Percentiles rank a stretch among this genome's conserved stretches.
These are phyloP conservation scores for Colletotrichum gloeosporioides DNA, from an alignment of 2,329 filamentous ascomycete species.

Conservation along the genomic window DNA sequence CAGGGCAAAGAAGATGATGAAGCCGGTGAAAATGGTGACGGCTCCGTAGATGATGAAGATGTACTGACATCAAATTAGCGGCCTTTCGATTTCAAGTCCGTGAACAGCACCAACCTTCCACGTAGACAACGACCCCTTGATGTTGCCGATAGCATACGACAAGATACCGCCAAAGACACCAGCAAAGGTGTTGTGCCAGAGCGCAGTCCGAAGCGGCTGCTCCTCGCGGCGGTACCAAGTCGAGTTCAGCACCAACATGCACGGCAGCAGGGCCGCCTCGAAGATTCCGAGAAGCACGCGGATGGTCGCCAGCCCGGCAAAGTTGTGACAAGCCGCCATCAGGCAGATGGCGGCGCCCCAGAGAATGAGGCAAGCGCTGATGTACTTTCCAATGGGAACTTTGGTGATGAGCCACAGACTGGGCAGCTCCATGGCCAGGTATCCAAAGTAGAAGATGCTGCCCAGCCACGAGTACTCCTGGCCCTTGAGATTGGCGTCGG, in stretches of 20 bases:
- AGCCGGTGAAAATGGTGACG: constrained; percentile 62
- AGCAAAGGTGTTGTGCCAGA: constrained; percentile 60
- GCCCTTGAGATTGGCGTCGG: constrained; percentile 54
- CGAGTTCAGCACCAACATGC: constrained; percentile 52
- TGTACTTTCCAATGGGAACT: constrained; percentile 27
- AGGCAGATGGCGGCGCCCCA: constrained; percentile 41
- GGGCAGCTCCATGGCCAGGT: constrained; percentile 65
- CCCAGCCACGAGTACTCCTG: constrained; percentile 63
- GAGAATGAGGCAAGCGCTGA: constrained; percentile 35
- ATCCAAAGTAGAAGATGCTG: constrained; percentile 63
- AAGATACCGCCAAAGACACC: constrained; percentile 54
- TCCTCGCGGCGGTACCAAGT: constrained; percentile 57
- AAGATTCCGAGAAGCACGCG: constrained; percentile 26
- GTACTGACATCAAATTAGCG: constrained; percentile 37
- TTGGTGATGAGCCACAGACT: constrained; percentile 60
- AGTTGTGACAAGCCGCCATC: constrained; percentile 38
- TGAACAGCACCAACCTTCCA: constrained; percentile 47
- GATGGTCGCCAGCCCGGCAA: constrained; percentile 23
- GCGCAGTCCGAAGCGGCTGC: constrained; percentile 67
- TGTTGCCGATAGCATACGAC: constrained; percentile 45
- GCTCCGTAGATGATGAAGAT: constrained; percentile 69
- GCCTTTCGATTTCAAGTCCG: constrained; percentile 25
- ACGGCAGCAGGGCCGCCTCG: constrained; percentile 41
- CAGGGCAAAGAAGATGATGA: constrained; percentile 65
- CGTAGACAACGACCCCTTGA: constrained; percentile 26